These are phyloP conservation scores for Pigoraptor vietnamica DNA, from an alignment of 78 protist genomes.

Conservation along the genomic window DNA sequence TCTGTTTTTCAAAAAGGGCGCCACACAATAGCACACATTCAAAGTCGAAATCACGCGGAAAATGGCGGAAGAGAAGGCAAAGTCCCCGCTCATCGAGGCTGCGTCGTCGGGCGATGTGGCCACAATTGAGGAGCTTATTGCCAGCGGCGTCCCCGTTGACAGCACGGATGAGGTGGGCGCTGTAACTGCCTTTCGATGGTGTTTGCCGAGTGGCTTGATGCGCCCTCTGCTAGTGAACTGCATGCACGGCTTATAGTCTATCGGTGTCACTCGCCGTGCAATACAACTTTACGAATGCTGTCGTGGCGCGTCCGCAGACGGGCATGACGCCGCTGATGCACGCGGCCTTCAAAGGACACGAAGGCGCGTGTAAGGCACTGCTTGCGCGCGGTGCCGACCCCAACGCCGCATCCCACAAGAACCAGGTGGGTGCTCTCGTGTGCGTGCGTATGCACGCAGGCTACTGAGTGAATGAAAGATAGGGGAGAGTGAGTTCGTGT, in stretches of 20 bases:
- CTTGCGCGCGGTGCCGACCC: background rate
- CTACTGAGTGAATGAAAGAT: too few relatives aligned
- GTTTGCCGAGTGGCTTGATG: background rate
- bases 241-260: background rate
- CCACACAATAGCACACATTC: too few relatives aligned
- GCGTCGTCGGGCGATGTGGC: background rate
- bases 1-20: too few relatives aligned
- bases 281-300: too few relatives aligned
- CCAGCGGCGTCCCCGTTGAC: background rate
- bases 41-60: background rate
- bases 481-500: too few relatives aligned
- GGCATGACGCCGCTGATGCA: background rate
- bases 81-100: background rate
- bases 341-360: background rate
- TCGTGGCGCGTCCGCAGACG: too few relatives aligned
- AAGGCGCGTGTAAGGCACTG: background rate
- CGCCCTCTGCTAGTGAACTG: too few relatives aligned
- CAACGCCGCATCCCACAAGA: background rate
- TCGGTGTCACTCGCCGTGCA: too few relatives aligned
- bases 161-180: background rate
- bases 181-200: background rate
- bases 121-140: background rate
- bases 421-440: background rate
- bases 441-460: background rate
- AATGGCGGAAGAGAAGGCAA: background rate